Base-by-base conservation (phyloP, 2,329 filamentous ascomycete species). In the Neospermospora avenae region DNA sequence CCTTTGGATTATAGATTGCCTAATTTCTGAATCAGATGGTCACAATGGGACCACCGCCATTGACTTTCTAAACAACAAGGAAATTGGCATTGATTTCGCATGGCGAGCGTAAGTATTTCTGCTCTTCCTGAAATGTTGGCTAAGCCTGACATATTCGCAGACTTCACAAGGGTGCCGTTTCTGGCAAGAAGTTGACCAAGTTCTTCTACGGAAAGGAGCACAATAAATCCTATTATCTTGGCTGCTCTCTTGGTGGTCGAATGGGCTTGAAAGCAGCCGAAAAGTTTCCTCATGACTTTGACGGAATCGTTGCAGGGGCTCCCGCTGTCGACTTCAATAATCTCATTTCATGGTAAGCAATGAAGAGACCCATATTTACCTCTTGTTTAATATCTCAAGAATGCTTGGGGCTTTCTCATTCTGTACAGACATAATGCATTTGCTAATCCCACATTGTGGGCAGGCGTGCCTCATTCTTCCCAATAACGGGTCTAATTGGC, bases 191-290 rank as follows among this genome's bases (percentile, higher is more conserved):
- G 20, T 52, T 76, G 16, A 64, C 67, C 10, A 60, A 66, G 4
- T 55, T 55, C 11, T 76, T 74, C 62, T 77, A 77, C 55, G 48
- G 55, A 6, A 41, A 63, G 28, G 24, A 54, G n/a, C 67, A 72
- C 1, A 66, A 60, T 3, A 65, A 73, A 54, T 73, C 69, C n/a
- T 77, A 76, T 61, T 77, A 75, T 59, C 63, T 63, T 37, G 75
- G 75, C 3, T 77, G 75, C 52, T 77, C 74, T 0, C 76, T 73
- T 4, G 76, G 75, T 8, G 76, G 76, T 10, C 73, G 72, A 6
- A 74, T 77, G 66, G 76, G 73, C 2, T 74, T 74, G 57, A 72
- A 75, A 18, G 65, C 76, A 11, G 73, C 74, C 2, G 72, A 76
- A 52, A 73, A 68, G 25, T 71, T 76, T 59, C 74, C 75, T 0